phyloP scores from a whole-genome alignment of 2,329 filamentous ascomycete species.

The Colletotrichum eremochloae region DNA sequence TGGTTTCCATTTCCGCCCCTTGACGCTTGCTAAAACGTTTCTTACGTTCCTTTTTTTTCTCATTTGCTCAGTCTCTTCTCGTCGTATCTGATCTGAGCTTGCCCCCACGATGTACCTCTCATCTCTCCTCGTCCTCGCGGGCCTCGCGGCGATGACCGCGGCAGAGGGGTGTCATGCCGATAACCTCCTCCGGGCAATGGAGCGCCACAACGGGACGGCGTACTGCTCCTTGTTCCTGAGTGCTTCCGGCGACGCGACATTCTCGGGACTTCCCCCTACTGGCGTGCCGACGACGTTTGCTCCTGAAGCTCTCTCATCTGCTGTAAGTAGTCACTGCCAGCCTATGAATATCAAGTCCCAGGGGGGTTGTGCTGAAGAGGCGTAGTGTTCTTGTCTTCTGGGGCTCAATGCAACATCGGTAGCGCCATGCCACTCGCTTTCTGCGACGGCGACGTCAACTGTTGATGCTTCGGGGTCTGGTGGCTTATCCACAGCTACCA shows the following conservation, averaged over 20 bases:
- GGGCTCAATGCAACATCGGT: background rate
- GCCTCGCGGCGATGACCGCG: background rate
- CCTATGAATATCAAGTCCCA: background rate
- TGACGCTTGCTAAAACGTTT: background rate
- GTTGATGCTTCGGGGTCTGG: background rate
- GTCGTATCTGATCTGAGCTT: no score
- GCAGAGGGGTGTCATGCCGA: slow-evolving; percentile 37
- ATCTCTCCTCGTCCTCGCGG: background rate
- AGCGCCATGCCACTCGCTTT: background rate
- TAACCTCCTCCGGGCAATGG: slow-evolving; percentile 39
- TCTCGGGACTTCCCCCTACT: background rate
- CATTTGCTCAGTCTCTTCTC: no score
- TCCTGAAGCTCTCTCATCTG: slow-evolving; percentile 15
- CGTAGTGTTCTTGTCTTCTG: slow-evolving; percentile 38
- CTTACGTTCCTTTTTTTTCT: background rate
- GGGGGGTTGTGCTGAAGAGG: background rate
- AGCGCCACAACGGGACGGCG: slow-evolving; percentile 29
- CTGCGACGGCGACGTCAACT: background rate
- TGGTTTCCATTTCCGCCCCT: background rate
- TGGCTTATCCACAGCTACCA: no score
- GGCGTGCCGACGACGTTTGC: slow-evolving; percentile 29
- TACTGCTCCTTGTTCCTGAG: slow-evolving; percentile 35
- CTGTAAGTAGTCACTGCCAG: slow-evolving; percentile 9
- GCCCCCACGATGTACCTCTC: background rate
- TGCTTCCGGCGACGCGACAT: background rate